Percentiles rank a stretch among this genome's conserved stretches.
These are phyloP conservation scores for Quercus aquifolioides DNA, from an alignment of 306 rosid species.

Conservation along the genomic window DNA sequence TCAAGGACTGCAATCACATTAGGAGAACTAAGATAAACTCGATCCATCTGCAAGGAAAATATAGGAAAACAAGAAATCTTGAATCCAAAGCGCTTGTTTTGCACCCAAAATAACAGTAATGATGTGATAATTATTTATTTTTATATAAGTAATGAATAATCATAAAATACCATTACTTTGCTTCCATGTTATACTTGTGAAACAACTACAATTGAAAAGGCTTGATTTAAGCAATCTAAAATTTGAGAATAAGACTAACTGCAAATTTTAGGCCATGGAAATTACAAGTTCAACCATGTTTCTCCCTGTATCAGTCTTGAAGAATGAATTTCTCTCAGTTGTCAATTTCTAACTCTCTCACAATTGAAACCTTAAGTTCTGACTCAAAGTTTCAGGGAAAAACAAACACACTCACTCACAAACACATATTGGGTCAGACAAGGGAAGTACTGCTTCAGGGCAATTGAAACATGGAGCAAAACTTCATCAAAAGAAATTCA, in stretches of 20 bases:
- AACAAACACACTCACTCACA: background rate
- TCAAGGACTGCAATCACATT: constrained; percentile 76
- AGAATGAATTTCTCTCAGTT: background rate
- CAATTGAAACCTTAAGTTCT: background rate
- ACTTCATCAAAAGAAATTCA: background rate
- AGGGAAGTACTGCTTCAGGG: background rate
- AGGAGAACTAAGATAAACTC: constrained; percentile 82
- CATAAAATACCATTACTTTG: too few species aligned
- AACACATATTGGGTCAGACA: background rate
- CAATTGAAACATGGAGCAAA: background rate
- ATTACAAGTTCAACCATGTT: background rate
- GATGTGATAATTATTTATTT: background rate
- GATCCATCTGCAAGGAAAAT: constrained; percentile 64
- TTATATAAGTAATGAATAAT: too few species aligned
- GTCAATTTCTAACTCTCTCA: background rate
- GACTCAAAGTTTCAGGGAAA: background rate
- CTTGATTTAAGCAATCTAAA: background rate
- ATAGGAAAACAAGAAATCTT: background rate
- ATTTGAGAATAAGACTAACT: background rate
- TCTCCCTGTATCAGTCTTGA: too few species aligned
- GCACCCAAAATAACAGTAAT: background rate
- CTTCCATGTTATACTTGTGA: too few species aligned
- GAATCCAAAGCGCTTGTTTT: background rate
- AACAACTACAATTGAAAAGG: too few species aligned
- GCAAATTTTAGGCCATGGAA: background rate